Percentiles rank a stretch among this genome's conserved stretches.
Evolutionary conservation across 2,329 filamentous ascomycete genomes (phyloP).

Genomic region (Diaporthe amygdali): DNA sequence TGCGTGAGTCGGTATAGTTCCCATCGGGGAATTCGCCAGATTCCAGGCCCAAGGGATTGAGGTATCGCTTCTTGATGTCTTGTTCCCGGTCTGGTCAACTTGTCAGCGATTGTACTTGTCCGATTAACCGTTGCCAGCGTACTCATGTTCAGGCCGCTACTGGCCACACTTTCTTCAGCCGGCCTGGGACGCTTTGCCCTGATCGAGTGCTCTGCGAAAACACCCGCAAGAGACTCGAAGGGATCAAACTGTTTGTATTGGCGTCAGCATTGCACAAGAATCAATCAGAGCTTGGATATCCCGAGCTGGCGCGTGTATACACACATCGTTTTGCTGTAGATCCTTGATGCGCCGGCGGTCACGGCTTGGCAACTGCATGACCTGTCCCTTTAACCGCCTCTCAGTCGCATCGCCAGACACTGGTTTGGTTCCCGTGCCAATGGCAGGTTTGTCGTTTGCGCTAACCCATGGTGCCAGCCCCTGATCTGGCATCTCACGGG

Average conservation of each 20-base stretch:
- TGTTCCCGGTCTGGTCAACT: constrained; percentile 63
- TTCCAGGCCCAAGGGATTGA: constrained; percentile 68
- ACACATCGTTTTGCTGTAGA: constrained; percentile 64
- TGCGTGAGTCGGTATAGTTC: constrained; percentile 66
- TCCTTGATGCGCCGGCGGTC: constrained; percentile 73
- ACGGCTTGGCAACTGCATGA: constrained; percentile 72
- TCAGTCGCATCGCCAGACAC: constrained; percentile 70
- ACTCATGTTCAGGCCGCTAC: constrained; percentile 82
- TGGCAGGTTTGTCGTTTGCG: constrained; percentile 70
- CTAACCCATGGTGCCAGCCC: constrained; percentile 75
- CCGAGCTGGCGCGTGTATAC: constrained; percentile 32
- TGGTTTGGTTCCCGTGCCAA: constrained; percentile 63
- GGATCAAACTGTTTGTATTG: constrained; percentile 53
- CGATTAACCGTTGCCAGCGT: constrained; percentile 38
- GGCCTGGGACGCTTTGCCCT: constrained; percentile 49
- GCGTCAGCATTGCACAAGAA: constrained; percentile 1
- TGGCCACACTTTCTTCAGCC: constrained; percentile 67
- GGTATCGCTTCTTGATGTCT: constrained; percentile 70
- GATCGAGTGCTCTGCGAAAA: constrained; percentile 55
- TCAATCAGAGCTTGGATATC: background rate
- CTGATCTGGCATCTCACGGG: constrained; percentile 70
- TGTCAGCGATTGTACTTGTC: background rate
- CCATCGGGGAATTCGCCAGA: constrained; percentile 73
- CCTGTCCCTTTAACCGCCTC: constrained; percentile 69
- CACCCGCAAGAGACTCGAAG: constrained; percentile 56